Base-by-base conservation (phyloP, 164 flowering plant species). In the Piper longum region DNA sequence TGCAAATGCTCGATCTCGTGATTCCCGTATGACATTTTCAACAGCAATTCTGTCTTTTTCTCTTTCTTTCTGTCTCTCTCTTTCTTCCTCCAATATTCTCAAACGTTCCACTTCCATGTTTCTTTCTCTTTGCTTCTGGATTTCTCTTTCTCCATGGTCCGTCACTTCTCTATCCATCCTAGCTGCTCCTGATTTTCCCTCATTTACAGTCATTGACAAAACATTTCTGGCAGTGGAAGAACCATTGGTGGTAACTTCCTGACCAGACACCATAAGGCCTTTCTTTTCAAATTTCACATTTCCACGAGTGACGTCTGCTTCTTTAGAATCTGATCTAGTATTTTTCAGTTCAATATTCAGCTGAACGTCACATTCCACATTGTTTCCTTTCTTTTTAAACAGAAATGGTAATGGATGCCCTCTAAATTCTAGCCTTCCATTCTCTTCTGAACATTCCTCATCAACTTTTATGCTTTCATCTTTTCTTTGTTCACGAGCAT, bases 21-120 rank as follows among this genome's bases (percentile, higher is more conserved):
- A 26, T 26, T 26, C 96, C 64, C 83, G 82, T 7, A 86, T 85
- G n/a, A 82, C 95, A 74, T 86, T 77, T 71, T 92, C 97, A 64
- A 90, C 96, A 66, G 77, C 75, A 71, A 73, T 67, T 62, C 77
- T 76, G 60, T 76, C 77, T 57, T 71, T 76, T 55, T 74, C 77
- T 76, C 79, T 71, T 71, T 76, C 79, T 51, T 74, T 72, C 60
- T 67, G 74, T 65, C 79, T 65, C n/a, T 76, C 79, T 56, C 64
- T 76, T 19, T 76, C 79, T 66, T 76, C 77, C 71, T 76, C 77
- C 59, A 71, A 12, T 69, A 69, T 76, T 56, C 71, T 73, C 52
- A 69, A 43, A 13, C 73, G 74, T 66, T 76, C 79, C 63, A 51
- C 64, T 41, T 73, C 79, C 66, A 71, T 78, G 71, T 75, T 74